Evolutionary conservation across 1,139 yeast species (phyloP), one percentile per base, ranked within the genome.

Genomic region (Scheffersomyces insectosa): DNA sequence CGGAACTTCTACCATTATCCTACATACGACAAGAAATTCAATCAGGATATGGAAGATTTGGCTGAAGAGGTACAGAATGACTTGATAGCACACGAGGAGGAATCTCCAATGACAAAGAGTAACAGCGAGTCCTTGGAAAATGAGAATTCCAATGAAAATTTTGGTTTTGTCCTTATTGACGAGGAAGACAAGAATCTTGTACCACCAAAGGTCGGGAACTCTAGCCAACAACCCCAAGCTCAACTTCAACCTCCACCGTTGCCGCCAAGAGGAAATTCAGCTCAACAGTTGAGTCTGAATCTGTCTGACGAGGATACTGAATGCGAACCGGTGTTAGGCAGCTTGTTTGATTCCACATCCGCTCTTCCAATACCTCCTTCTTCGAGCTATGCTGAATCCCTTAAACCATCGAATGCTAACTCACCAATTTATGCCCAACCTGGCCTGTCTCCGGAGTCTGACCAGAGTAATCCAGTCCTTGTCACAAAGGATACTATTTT

Each of bases 401-500:
- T 50, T 13, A 60, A 56, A 37, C 59, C 61, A 2, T 60, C 65
- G 7, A 53, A 46, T 38, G 54, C 54, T 4, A 60, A 61, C 39
- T 60, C 67, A 0, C 67, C 68, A 2, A 40, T 47, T 9, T 34
- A 28, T 28, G 30, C 38, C 3, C 42, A 43, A 16, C 13, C 42
- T 10, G 40, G 39, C 5, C 23, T 35, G 7, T 20, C 48, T 4
- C 39, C 45, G 9, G 16, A n/a, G 35, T 42, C 8, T 42, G 44
- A 35, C 37, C 44, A 48, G 20, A 58, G 57, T 23, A 63, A 60
- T 43, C 63, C 68, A 2, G 36, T 41, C 2, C 55, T 67, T 38
- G 52, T 70, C 7, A 54, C 51, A 4, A 51, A 63, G 33, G 72
- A 70, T 35, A 79, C 77, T 28, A 77, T 85, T 1, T 65, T 89